Evolutionary conservation across 371 early-diverging fungal species (phyloP), one percentile per base, ranked within the genome.

Genomic region (Lichtheimia ramosa): DNA sequence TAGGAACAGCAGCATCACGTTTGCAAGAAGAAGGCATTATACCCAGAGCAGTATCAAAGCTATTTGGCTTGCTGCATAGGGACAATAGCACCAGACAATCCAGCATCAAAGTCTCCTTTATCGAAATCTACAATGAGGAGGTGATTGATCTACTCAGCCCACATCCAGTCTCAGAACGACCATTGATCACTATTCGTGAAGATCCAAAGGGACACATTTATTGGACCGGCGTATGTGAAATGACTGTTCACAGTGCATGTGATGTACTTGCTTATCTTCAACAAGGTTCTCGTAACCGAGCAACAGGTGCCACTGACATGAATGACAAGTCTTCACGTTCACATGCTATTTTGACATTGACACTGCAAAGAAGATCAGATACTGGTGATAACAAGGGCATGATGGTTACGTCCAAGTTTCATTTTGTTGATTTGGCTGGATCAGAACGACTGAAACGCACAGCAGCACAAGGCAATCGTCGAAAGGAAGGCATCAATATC

Each of bases 381-480:
- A 56, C 50, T 7, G 72, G 66, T 12, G 77, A 73, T 13, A 67
- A 73, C 4, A 74, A 80, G 28, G 76, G 81, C 69, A 60, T 84
- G 34, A 62, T 70, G n/a, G 61, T 89, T 28, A 73, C 79, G 14
- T 90, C 92, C 41, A 98, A 97, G 72, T 93, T 96, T 62, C 93
- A 96, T 67, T 99, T 99, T 86, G 99, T 99, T 39, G 99, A 99
- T 82, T 75, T 99, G 66, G 99, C 99, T 25, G 99, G 99, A 14
- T 92, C 93, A n/a, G 99, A 99, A 70, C 86, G 99, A 48, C 73
- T 99, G 16, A 99, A 99, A 73, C 85, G 92, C 41, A 99, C 99
- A 2, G 83, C 92, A 39, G 96, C 98, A 2, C 88, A 88, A 43
- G 99, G 99, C 16, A 96, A 94, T 42, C 87, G 95, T 43, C 92